Evolutionary conservation across 768 basidiomycete genomes (phyloP).

Genomic region (Agaricus subrufescens): DNA sequence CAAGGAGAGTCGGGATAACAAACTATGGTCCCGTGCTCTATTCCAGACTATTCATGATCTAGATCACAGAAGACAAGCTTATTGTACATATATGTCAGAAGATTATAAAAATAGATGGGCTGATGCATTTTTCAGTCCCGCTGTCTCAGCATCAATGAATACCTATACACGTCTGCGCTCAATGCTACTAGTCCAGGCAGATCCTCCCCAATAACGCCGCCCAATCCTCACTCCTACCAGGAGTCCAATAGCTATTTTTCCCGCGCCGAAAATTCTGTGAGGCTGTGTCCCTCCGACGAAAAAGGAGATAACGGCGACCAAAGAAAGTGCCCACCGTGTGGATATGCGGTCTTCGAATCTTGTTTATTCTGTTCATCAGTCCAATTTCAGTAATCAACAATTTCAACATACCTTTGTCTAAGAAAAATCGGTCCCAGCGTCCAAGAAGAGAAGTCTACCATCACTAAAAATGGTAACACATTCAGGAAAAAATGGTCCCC

Average conservation of each 20-base stretch:
- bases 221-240: conserved; percentile 45
- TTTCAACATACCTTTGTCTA: conserved; percentile 33
- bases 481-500: conserved; percentile 74
- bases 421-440: conserved; percentile 36
- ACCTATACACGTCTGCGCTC: not conserved
- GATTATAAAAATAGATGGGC: conserved; percentile 6
- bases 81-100: conserved; percentile 8
- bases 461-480: conserved; percentile 57
- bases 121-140: not conserved
- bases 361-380: conserved; percentile 6
- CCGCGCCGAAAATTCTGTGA: conserved; percentile 62
- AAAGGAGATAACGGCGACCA: conserved; percentile 51
- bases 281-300: conserved; percentile 62
- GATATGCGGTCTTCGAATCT: conserved; percentile 39
- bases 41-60: conserved; percentile 7
- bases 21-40: not conserved
- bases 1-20: not conserved
- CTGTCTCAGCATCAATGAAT: not conserved
- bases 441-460: conserved; percentile 60
- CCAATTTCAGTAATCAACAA: not conserved
- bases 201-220: conserved; percentile 44
- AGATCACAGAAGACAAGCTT: conserved; percentile 7
- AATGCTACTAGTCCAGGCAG: conserved; percentile 21
- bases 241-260: conserved; percentile 42
- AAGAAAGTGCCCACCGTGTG: conserved; percentile 48